Conservation (phyloP, 2,329 filamentous ascomycete species). For the Cytospora schulzeri region DNA sequence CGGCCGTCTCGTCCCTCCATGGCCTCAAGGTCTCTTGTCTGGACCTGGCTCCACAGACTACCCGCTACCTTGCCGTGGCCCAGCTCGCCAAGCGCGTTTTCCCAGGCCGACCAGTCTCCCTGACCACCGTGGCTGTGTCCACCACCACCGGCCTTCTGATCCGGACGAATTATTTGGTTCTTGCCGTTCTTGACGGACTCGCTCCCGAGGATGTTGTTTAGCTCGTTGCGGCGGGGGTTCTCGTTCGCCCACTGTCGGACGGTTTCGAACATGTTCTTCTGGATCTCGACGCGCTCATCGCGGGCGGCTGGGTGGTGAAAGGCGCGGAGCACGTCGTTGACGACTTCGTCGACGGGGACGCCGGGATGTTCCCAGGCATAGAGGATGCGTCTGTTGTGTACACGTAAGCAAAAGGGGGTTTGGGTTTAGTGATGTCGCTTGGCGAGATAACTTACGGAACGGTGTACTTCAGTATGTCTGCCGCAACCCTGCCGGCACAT, state of each 20-base stretch:
- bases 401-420: slow-evolving; percentile 30
- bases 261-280: slow-evolving; percentile 84
- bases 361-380: slow-evolving; percentile 92
- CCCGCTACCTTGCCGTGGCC: slow-evolving; percentile 62
- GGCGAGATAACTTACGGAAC: slow-evolving; percentile 62
- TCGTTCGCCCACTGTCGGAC: slow-evolving; percentile 80
- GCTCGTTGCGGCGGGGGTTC: slow-evolving; percentile 64
- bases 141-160: slow-evolving; percentile 35
- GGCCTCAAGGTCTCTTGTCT: slow-evolving; percentile 58
- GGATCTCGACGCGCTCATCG: slow-evolving; percentile 74
- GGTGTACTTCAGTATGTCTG: slow-evolving; percentile 80
- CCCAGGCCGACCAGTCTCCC: slow-evolving; percentile 41
- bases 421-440: background rate
- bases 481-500: slow-evolving; percentile 72
- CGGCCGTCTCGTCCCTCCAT: slow-evolving; percentile 52
- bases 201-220: slow-evolving; percentile 78
- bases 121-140: slow-evolving; percentile 33
- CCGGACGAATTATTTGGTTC: slow-evolving; percentile 65
- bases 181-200: slow-evolving; percentile 80
- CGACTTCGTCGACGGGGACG: slow-evolving; percentile 79
- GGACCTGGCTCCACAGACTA: slow-evolving; percentile 64
- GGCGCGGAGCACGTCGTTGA: slow-evolving; percentile 76
- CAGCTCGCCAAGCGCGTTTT: slow-evolving; percentile 36
- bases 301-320: slow-evolving; percentile 92
- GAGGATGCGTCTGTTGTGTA: slow-evolving; percentile 65